Base-by-base conservation (phyloP, 257 asterid genomes). In the Solanum pennellii region DNA sequence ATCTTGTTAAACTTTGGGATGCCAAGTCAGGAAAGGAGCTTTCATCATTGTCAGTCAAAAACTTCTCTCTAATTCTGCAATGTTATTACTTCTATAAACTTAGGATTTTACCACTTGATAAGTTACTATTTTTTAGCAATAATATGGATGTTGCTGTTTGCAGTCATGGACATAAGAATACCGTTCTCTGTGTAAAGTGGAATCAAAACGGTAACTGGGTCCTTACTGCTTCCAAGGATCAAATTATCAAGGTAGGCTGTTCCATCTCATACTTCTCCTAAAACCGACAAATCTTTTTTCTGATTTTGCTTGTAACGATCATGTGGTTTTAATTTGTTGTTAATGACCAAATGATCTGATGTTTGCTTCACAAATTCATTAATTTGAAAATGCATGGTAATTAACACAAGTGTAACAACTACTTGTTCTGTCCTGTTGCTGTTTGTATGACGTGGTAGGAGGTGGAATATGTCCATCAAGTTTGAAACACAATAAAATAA, bases 141-240 rank as follows among this genome's bases (percentile, higher is more conserved):
- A 75, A 83, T 49, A 86, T 35, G 66, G 88, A 23, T 52, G 35
- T 89, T 41, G 72, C 66, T 37, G n/a, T 88, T 92, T 88, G 93
- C 93, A 96, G 99, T 92, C 99, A 97, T 68, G 99, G 98, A 68
- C 99, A 97, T 93, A 97, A 97, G 92, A 95, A 94, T 89, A 95
- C 94, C 3, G 99, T 97, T 86, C 99, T 97, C 87, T 89, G 95
- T 85, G 95, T 93, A 72, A 94, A 94, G 89, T 97, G 99, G 99
- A 97, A 97, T 93, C 98, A 96, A 88, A 97, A 97, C 84, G 99
- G 99, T 60, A 97, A 97, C 90, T 97, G 99, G 99, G 93, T 97
- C 85, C 91, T 97, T 88, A 97, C 99, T 44, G 93, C 99, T 77
- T 96, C 99, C 41, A 97, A 97, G 91, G 99, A 97, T 92, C 99